phyloP scores from a whole-genome alignment of 1,139 yeast genomes.

The Suhomyces panamericanus region DNA sequence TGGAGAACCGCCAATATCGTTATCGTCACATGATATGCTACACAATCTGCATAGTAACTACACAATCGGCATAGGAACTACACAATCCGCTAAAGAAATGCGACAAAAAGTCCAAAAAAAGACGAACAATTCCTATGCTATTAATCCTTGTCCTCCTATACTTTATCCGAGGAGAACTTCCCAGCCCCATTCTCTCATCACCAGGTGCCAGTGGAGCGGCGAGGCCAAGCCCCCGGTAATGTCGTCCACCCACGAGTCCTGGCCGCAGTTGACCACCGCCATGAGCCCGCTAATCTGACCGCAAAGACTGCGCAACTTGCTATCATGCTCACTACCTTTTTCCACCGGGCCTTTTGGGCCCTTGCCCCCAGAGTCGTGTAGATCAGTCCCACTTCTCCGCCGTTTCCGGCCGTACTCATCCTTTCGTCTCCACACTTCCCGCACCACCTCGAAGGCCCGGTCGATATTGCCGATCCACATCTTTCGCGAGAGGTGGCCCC shows the following conservation, averaged over 20 bases:
- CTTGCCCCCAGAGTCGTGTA: slow-evolving; percentile 3
- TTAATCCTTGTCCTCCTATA: no score
- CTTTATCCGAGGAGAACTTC: slow-evolving; percentile 53
- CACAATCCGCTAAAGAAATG: no score
- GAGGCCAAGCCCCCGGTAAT: slow-evolving; percentile 46
- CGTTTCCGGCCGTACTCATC: slow-evolving; percentile 39
- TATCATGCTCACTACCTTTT: slow-evolving; percentile 21
- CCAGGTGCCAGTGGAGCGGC: slow-evolving; percentile 65
- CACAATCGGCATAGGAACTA: no score
- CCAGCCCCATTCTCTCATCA: slow-evolving; percentile 78
- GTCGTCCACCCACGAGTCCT: slow-evolving; percentile 31
- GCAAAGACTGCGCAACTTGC: slow-evolving; percentile 30
- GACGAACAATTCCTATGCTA: no score
- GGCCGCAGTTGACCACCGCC: slow-evolving; percentile 36
- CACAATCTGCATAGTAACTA: no score
- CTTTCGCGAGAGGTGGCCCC: slow-evolving; percentile 53
- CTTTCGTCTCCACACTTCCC: slow-evolving; percentile 67
- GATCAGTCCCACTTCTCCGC: slow-evolving; percentile 14
- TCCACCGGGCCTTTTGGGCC: not conserved
- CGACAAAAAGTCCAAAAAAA: no score
- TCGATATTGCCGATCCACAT: slow-evolving; percentile 69
- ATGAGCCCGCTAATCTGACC: slow-evolving; percentile 45
- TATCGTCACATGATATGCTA: not conserved
- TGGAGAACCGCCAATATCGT: no score
- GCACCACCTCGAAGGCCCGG: slow-evolving; percentile 65